These are phyloP conservation scores for Vicia sativa DNA, from an alignment of 306 rosid genomes.

Conservation along the genomic window DNA sequence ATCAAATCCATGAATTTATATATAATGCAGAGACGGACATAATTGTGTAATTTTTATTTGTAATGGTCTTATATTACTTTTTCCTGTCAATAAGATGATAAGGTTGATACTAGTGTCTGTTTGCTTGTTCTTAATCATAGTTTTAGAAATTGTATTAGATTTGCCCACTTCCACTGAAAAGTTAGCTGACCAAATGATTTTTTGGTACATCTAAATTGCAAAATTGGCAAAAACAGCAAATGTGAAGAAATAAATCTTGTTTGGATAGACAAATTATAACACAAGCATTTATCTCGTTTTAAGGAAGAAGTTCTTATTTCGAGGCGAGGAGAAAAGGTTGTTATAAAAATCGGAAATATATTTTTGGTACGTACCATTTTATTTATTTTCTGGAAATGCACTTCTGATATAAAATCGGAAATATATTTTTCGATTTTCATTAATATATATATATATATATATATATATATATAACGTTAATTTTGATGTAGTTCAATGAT, in stretches of 20 bases:
- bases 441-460: too few relatives aligned
- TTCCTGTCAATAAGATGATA: neutral
- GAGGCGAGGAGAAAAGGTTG: too few relatives aligned
- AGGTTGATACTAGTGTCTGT: neutral
- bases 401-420: too few relatives aligned
- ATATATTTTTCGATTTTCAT: too few relatives aligned
- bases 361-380: too few relatives aligned
- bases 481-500: too few relatives aligned
- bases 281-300: too few relatives aligned
- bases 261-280: too few relatives aligned
- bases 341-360: too few relatives aligned
- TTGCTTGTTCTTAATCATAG: neutral
- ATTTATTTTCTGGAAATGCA: too few relatives aligned
- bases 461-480: too few relatives aligned
- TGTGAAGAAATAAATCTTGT: neutral
- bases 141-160: neutral
- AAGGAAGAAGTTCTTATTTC: too few relatives aligned
- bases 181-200: neutral
- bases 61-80: neutral
- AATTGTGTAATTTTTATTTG: neutral
- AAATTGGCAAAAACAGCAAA: neutral
- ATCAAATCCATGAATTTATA: constrained; percentile 2
- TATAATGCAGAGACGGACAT: neutral
- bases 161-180: neutral
- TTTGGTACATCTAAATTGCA: neutral